A percentile compares a stretch with the other conserved stretches of the same genome.
phyloP scores from a whole-genome alignment of 805 yeast genomes.

The Zygoascus biomembranicola region DNA sequence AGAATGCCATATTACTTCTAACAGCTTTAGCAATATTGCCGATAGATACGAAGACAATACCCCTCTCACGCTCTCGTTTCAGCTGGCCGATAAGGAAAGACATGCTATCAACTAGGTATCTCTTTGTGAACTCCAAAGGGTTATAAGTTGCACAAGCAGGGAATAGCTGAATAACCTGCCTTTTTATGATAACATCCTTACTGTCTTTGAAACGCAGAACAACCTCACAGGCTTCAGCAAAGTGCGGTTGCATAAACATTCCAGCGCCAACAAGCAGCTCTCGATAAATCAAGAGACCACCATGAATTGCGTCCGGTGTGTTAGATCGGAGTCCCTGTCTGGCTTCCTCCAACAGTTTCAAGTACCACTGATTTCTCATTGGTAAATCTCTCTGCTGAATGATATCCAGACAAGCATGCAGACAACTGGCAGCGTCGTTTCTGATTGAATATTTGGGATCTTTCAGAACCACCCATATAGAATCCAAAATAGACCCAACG shows the following conservation, averaged over 20 bases:
- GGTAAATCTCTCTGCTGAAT: constrained; percentile 70
- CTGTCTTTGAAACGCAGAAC: constrained; percentile 68
- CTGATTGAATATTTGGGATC: constrained; percentile 71
- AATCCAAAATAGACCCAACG: constrained; percentile 68
- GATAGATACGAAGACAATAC: constrained; percentile 67
- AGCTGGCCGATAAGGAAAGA: constrained; percentile 70
- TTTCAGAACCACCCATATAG: constrained; percentile 80
- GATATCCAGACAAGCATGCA: constrained; percentile 70
- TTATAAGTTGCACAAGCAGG: constrained; percentile 79
- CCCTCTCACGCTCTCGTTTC: constrained; percentile 66
- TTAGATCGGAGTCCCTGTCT: constrained; percentile 45
- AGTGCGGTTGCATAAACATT: constrained; percentile 58
- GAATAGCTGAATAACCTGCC: constrained; percentile 74
- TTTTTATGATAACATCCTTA: constrained; percentile 64
- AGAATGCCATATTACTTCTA: constrained; percentile 76
- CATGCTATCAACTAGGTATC: constrained; percentile 72
- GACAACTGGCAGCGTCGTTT: constrained; percentile 73
- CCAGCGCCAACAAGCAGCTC: constrained; percentile 71
- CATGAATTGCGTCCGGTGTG: constrained; percentile 71
- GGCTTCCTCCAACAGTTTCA: constrained; percentile 59
- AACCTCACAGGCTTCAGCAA: constrained; percentile 69
- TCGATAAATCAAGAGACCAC: constrained; percentile 71
- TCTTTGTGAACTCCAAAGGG: constrained; percentile 64
- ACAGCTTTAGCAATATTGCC: constrained; percentile 78
- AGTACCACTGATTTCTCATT: constrained; percentile 68